Evolutionary conservation across 805 yeast genomes (phyloP).

Genomic region (Cyberlindnera nakhonratchasimensis): DNA sequence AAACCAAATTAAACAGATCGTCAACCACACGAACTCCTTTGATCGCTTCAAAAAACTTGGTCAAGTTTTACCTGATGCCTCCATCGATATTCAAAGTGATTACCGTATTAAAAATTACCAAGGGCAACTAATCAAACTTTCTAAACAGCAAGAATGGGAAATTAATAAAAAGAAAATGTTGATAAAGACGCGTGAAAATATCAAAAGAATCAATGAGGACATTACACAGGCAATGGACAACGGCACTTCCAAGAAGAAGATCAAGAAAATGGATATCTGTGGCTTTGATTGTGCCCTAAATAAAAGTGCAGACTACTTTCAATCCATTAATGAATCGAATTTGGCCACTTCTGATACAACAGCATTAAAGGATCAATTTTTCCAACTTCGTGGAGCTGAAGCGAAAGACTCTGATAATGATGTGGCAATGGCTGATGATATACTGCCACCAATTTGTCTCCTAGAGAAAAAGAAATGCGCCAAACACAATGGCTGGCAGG

Average conservation of each 20-base stretch:
- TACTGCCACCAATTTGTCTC: constrained; percentile 36
- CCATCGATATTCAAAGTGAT: constrained; percentile 25
- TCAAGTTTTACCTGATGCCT: constrained; percentile 40
- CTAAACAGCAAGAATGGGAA: constrained; percentile 4
- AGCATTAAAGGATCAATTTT: constrained; percentile 5
- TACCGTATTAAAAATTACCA: constrained; percentile 10
- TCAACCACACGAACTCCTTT: constrained; percentile 10
- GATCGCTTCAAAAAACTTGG: constrained; percentile 33
- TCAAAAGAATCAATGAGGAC: constrained; percentile 27
- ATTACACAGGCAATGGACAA: constrained; percentile 6
- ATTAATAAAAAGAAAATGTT: constrained; percentile 20
- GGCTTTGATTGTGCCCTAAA: constrained; percentile 41
- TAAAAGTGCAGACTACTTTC: constrained; percentile 6
- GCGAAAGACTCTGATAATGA: too few relatives aligned
- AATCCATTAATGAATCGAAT: constrained; percentile 20
- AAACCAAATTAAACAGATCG: constrained; percentile 13
- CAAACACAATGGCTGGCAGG: constrained; percentile 51
- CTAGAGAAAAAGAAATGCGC: constrained; percentile 53
- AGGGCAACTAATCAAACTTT: neutral
- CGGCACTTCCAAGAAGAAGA: constrained; percentile 17
- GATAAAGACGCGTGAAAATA: constrained; percentile 23
- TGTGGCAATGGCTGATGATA: neutral
- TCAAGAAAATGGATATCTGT: constrained; percentile 47
- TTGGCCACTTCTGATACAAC: constrained; percentile 19
- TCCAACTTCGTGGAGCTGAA: neutral